Base-by-base conservation (phyloP, 2,329 filamentous ascomycete species). In the Ophiostoma perfectum region DNA sequence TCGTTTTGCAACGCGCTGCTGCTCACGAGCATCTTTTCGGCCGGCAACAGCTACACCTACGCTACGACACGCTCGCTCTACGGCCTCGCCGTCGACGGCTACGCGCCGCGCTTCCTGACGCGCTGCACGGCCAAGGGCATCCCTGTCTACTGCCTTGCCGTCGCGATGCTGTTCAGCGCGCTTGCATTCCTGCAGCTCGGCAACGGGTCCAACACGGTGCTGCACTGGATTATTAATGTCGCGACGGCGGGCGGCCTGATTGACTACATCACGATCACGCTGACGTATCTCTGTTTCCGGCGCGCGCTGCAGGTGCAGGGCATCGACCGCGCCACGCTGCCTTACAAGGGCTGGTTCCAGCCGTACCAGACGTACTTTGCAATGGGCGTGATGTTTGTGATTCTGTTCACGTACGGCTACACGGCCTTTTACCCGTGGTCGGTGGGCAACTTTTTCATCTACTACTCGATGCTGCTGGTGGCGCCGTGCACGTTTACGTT, bases 1-100 rank as follows among this genome's bases (percentile, higher is more conserved):
- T 86, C 86, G 9, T 84, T 93, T 49, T 84, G 88, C 75, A 88
- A 88, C 74, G 85, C 83, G 2, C 78, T 87, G 73, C 79, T 88
- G n/a, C 79, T 88, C 44, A 82, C 82, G 6, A 83, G 85, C 52
- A 84, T 84, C 4, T 82, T 88, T 70, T 85, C 82, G 62, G 86
- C 86, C 3, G 85, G 85, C 2, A 87, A 88, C 77, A 86, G 83
- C 52, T 87, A 87, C 74, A 82, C 86, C 71, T 81, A 81, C 73
- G 76, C 78, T 39, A 78, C 77, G 0, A 79, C 80, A 3, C 76
- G 81, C 27, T 78, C 77, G 2, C 73, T 80, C 5, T 81, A 77
- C 72, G 77, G 76, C 1, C 74, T 81, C 0, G 77, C 78, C 8
- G 75, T 77, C 64, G 78, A 81, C 52, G 74, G 77, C 7, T 79